Evolutionary conservation across 306 rosid species (phyloP).

Genomic region (Gastrolobium villosum): DNA sequence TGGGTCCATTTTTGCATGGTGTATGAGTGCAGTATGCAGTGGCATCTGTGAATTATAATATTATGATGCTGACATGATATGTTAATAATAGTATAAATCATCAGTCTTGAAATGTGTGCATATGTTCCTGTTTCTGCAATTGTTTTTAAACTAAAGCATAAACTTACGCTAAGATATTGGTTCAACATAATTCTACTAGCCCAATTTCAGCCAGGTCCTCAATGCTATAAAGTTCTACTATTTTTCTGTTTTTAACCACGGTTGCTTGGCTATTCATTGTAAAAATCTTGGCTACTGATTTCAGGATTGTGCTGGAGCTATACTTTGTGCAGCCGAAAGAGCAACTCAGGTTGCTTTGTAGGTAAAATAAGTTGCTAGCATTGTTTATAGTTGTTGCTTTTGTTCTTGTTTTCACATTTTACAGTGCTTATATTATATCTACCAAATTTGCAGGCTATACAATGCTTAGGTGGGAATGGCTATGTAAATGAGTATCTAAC

Average conservation of each 20-base stretch:
- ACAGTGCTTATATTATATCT: neutral
- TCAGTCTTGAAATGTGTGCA: conserved; percentile 12
- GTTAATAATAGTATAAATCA: neutral
- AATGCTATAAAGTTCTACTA: conserved; percentile 11
- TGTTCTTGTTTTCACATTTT: conserved; percentile 5
- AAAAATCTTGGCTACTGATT: conserved; percentile 41
- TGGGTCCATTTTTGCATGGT: conserved; percentile 1
- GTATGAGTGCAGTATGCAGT: neutral
- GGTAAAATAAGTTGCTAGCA: conserved; percentile 56
- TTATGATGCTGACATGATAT: conserved; percentile 5
- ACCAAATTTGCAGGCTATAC: conserved; percentile 74
- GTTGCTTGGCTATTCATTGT: neutral
- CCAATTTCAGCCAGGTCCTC: conserved; percentile 11
- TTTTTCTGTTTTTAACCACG: neutral
- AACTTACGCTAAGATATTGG: conserved; percentile 16
- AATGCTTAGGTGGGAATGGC: conserved; percentile 96
- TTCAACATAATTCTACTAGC: neutral
- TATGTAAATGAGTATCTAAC: conserved; percentile 91
- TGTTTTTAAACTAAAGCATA: neutral
- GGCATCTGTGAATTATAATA: neutral
- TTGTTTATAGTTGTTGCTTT: neutral
- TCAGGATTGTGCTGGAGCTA: conserved; percentile 98
- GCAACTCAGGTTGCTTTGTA: conserved; percentile 96
- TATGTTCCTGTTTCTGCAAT: neutral
- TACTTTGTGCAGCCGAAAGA: conserved; percentile 90